These are phyloP conservation scores for Termitomyces sp. DNA, from an alignment of 768 basidiomycete species.

Conservation along the genomic window DNA sequence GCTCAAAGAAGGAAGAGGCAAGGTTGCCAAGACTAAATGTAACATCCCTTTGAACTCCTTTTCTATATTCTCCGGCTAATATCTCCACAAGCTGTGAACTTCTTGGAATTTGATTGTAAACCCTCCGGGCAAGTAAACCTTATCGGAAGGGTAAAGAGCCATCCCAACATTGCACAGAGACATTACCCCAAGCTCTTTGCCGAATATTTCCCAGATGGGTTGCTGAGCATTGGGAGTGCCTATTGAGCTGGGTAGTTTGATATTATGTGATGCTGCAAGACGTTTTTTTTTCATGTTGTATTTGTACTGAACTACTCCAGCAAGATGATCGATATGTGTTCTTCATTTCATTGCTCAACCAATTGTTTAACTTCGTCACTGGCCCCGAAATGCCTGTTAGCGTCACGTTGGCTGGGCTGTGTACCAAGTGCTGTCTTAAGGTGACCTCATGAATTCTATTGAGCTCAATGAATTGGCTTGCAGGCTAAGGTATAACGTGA, in stretches of 20 bases:
- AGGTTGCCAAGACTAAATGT: slow-evolving; percentile 57
- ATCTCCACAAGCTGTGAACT: slow-evolving; percentile 58
- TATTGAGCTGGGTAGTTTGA: slow-evolving; percentile 28
- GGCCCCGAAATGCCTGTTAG: no score
- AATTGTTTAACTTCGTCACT: no score
- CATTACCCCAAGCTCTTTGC: slow-evolving; percentile 75
- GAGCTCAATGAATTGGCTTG: no score
- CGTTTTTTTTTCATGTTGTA: background rate
- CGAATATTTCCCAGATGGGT: slow-evolving; percentile 63
- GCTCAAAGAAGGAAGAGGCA: slow-evolving; percentile 53
- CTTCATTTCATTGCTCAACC: background rate
- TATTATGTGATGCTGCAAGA: background rate
- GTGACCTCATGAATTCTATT: no score
- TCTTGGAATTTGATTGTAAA: slow-evolving; percentile 64
- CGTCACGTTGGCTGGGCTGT: no score
- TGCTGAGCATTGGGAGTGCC: slow-evolving; percentile 41
- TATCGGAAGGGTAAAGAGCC: slow-evolving; percentile 78
- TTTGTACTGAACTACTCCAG: no score
- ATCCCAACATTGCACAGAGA: slow-evolving; percentile 73
- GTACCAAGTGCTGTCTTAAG: no score
- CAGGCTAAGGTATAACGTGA: no score
- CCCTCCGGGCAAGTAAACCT: slow-evolving; percentile 67
- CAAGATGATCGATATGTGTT: no score
- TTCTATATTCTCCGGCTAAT: background rate
- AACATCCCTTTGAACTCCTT: slow-evolving; percentile 17